Base-by-base conservation (phyloP, 1,284 basidiomycete genomes). In the Ustilago tritici region DNA sequence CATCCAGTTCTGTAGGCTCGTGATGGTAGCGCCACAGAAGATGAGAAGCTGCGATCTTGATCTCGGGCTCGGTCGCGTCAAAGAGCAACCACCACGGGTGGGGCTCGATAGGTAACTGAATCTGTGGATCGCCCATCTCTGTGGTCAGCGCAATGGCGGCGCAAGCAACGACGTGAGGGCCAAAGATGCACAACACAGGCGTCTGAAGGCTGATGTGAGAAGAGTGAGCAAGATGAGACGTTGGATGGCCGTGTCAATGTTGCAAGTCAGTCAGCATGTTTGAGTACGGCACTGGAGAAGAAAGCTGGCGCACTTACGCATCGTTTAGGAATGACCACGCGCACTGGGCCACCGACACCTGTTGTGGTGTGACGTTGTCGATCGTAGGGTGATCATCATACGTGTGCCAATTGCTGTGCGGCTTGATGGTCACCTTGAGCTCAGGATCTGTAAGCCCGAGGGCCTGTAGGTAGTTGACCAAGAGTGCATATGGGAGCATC, bases 381-480 rank as follows among this genome's bases (percentile, higher is more conserved):
- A 38, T n/a, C 31, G n/a, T 14, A 14, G 23, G 23, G 6, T 32
- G 10, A 19, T 32, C 49, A 12, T 50, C 11, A 50, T 50, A 28
- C 11, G 49, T 32, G 14, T 46, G n/a, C 43, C 49, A 50, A 50
- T 11, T 14, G 49, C 11, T 5, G 15, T 38, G 40, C 7, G 47
- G 56, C 35, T 57, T 43, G 38, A 65, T 19, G 4, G 36, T 56
- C 17, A 69, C 34, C 34, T 57, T 53, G 47, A 66, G 34, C 8
- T 60, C 28, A 19, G 52, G 19, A 46, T 74, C 57, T 2, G 85
- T 74, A 12, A 99, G 88, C 38, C 93, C 94, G 15, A 99, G 90
- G 31, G 98, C 91, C 69, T 94, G 91, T 76, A 98, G 89, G 86
- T 99, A 99, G 87, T 98, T 98, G 82, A 98, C 92, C 72, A 98